phyloP scores from a whole-genome alignment of 1,139 yeast species.

The Geotrichum candidum region DNA sequence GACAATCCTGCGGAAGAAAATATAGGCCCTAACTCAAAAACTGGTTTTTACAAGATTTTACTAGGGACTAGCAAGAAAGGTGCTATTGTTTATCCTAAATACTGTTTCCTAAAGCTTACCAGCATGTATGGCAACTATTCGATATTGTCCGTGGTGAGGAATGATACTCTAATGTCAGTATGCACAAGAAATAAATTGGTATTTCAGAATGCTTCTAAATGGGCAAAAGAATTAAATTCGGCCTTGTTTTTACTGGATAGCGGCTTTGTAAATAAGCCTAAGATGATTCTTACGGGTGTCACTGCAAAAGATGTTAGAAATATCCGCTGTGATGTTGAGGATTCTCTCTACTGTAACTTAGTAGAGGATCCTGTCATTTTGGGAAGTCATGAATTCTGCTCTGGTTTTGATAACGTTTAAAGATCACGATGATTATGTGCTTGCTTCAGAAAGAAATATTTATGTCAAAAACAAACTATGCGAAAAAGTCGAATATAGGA shows the following conservation, averaged over 20 bases:
- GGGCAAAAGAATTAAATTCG: not conserved
- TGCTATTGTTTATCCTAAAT: not conserved
- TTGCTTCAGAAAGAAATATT: not conserved
- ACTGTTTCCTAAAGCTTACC: not conserved
- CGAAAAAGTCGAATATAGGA: not conserved
- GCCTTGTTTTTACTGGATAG: not conserved
- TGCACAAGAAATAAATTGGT: not conserved
- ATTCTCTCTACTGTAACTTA: not conserved
- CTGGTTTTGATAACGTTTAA: not conserved
- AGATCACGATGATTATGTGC: not conserved
- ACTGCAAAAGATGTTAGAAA: not conserved
- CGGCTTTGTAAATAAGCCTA: not conserved
- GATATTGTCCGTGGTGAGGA: not conserved
- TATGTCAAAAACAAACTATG: not conserved
- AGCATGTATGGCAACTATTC: not conserved
- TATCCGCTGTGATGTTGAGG: not conserved
- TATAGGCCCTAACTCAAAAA: no score
- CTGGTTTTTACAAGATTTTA: not conserved
- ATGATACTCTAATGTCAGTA: not conserved
- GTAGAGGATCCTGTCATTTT: not conserved
- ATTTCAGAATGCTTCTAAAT: not conserved
- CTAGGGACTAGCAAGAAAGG: not conserved
- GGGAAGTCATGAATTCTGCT: not conserved
- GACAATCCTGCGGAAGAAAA: no score
- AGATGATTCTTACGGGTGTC: not conserved